Conservation (phyloP, 345 rosid species). For the Salix udensis region DNA sequence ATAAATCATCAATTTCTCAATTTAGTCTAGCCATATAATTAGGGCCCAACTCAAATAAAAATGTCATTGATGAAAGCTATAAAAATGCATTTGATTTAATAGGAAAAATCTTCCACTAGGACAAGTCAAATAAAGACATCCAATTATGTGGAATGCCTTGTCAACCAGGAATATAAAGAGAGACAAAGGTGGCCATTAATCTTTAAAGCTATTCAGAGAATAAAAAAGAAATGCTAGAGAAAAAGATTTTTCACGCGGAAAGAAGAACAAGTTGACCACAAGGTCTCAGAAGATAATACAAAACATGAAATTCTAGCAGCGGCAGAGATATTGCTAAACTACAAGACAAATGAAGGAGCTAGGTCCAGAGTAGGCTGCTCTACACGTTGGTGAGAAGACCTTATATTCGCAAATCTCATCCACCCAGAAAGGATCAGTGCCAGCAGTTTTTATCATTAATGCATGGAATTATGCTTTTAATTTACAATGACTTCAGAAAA, state of each 20-base stretch:
- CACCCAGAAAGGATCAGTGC: constrained; percentile 9
- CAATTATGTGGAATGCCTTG: background rate
- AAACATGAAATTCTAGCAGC: constrained; percentile 7
- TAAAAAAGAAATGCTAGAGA: background rate
- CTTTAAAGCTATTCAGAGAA: background rate
- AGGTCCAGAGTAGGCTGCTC: no score
- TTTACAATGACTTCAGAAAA: background rate
- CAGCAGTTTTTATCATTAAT: constrained; percentile 11
- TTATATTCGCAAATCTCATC: constrained; percentile 27
- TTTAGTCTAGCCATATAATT: background rate
- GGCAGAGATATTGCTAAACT: constrained; percentile 5
- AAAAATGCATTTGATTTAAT: background rate
- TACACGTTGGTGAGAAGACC: constrained; percentile 7
- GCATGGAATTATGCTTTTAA: background rate
- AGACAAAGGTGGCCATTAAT: background rate
- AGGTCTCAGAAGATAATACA: constrained; percentile 9
- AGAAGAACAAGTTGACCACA: background rate
- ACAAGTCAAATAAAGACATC: background rate
- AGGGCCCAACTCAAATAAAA: background rate
- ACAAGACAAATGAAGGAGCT: background rate
- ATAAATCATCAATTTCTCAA: background rate
- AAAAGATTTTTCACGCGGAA: constrained; percentile 2
- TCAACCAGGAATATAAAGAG: background rate
- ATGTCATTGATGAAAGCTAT: background rate
- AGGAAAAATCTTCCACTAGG: background rate